Conservation (phyloP, 2,329 filamentous ascomycete species). For the Pyricularia grisea region DNA sequence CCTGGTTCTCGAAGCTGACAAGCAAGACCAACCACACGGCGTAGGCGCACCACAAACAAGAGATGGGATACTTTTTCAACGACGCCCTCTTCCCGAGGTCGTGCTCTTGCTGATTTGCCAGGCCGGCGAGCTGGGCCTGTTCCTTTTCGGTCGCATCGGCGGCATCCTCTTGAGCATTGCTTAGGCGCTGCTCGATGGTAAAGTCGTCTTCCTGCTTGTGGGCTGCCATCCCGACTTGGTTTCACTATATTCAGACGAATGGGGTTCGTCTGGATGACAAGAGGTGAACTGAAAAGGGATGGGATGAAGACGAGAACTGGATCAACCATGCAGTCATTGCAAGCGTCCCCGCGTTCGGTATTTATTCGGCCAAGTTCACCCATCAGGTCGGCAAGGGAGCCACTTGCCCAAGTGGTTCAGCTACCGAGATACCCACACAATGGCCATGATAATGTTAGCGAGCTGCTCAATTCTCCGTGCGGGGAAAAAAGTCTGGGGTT, state of each 20-base stretch:
- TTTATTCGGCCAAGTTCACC: neutral
- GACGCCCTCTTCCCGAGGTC: conserved; percentile 1
- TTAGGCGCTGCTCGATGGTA: neutral
- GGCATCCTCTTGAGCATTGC: neutral
- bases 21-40: conserved; percentile 6
- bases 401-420: neutral
- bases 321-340: neutral
- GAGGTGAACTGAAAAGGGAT: neutral
- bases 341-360: neutral
- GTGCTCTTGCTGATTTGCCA: conserved; percentile 5
- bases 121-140: conserved; percentile 2
- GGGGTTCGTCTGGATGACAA: neutral
- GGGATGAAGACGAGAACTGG: neutral
- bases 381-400: neutral
- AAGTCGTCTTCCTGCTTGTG: neutral
- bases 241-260: neutral
- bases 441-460: neutral
- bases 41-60: conserved; percentile 5
- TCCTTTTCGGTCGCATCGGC: neutral
- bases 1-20: conserved; percentile 13
- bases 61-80: conserved; percentile 2
- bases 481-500: too few species aligned
- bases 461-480: neutral
- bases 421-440: neutral
- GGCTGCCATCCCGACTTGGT: neutral